Conservation (phyloP, 805 yeast genomes). For the Candida railenensis region DNA sequence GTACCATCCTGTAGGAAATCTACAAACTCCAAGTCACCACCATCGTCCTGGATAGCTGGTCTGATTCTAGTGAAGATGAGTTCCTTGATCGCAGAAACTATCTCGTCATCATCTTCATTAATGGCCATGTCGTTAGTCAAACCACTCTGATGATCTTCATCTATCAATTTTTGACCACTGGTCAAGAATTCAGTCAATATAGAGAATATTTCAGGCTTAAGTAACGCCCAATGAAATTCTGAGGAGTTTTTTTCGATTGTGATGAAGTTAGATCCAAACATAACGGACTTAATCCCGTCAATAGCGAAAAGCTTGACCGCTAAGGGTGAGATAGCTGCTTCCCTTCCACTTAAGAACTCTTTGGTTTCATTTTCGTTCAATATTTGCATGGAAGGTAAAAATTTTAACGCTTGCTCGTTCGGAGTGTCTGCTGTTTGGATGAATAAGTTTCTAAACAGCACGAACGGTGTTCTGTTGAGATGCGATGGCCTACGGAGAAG, state of each 20-base stretch:
- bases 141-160: slow-evolving; percentile 17
- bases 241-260: slow-evolving; percentile 65
- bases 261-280: slow-evolving; percentile 82
- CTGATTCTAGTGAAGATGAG: slow-evolving; percentile 66
- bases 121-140: slow-evolving; percentile 41
- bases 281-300: slow-evolving; percentile 72
- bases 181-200: slow-evolving; percentile 55
- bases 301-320: slow-evolving; percentile 72
- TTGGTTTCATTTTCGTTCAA: slow-evolving; percentile 63
- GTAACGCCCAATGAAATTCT: slow-evolving; percentile 55
- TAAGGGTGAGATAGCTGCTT: slow-evolving; percentile 71
- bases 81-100: slow-evolving; percentile 66
- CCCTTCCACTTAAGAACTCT: slow-evolving; percentile 74
- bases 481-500: background rate
- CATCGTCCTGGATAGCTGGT: slow-evolving; percentile 75
- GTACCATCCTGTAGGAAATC: slow-evolving; percentile 55
- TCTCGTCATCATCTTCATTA: slow-evolving; percentile 64
- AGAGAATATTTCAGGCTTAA: slow-evolving; percentile 67
- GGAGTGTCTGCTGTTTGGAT: slow-evolving; percentile 87
- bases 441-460: slow-evolving; percentile 36
- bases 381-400: slow-evolving; percentile 71
- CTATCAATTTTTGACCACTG: slow-evolving; percentile 56
- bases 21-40: slow-evolving; percentile 72
- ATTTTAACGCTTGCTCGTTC: slow-evolving; percentile 81
- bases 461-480: background rate